Evolutionary conservation across 1,284 basidiomycete species (phyloP), one percentile per base, ranked within the genome.

Genomic region (Ganoderma lingzhi): DNA sequence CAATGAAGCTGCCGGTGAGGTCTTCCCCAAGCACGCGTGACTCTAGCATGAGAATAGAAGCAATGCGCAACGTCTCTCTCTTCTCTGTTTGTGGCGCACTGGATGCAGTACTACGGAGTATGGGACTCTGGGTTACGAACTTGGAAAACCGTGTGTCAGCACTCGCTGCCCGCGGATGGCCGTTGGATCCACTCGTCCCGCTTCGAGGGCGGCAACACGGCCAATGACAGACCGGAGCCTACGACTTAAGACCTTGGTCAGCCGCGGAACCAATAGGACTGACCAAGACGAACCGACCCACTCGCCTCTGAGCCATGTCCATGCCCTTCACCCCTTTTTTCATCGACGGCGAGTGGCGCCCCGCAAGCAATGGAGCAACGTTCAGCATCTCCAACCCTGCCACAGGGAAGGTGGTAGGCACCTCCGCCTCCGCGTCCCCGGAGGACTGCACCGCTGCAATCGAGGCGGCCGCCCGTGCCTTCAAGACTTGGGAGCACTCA

Each of bases 391-490:
- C 74, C 63, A 87, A 85, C 68, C 83, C 86, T 1, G 79, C 81
- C 68, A 81, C 83, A 4, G 77, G 80, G 14, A 62, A 78, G 23
- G 78, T 85, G 15, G 84, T 87, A 19, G 84, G 84, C 2, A 78
- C 74, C 56, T 78, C 83, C 6, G 84, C 85, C 0, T 81, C 85
- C 2, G 87, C 86, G 0, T 82, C 84, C 10, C 79, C 77, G 32
- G 80, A 81, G 28, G 87, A 88, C 72, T 86, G 85, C 68, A 78
- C 77, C 35, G 82, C 82, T 0, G 87, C 87, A 8, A 81, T 88
- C 44, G 81, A 84, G 44, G 80, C 84, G 3, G 87, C 88, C 0
- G 78, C 78, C 3, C 79, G 78, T 4, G 87, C 88, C 1, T 87
- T 87, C 77, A 79, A 80, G 56, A 77, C 82, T 12, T 89, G 88